Conservation (phyloP, 2,329 filamentous ascomycete species). For the Madurella fahalii region DNA sequence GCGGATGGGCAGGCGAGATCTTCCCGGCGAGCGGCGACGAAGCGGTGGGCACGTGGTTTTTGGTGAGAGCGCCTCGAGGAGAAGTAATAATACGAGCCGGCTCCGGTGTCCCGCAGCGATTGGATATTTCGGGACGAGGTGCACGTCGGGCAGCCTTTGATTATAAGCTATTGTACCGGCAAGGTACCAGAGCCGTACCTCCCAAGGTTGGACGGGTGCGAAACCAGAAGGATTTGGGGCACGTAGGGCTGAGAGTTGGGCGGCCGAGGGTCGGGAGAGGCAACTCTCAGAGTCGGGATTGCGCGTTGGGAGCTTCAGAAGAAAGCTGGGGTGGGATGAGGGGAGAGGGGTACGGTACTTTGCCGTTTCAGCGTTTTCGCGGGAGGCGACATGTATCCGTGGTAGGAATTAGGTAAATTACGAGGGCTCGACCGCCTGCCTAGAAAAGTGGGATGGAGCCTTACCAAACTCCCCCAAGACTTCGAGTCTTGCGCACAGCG, state of each 20-base stretch:
- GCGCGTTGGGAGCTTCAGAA: slow-evolving; percentile 17
- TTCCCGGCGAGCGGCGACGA: not conserved
- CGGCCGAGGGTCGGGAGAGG: slow-evolving; percentile 23
- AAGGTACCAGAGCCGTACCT: not conserved
- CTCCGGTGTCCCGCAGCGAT: slow-evolving; percentile 16
- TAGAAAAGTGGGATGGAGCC: no score
- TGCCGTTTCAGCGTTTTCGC: slow-evolving; percentile 14
- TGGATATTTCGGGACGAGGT: not conserved
- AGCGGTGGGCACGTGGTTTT: slow-evolving; percentile 2
- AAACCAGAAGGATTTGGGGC: slow-evolving; percentile 15
- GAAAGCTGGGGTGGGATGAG: slow-evolving; percentile 23
- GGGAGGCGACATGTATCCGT: not conserved
- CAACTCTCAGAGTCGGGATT: slow-evolving; percentile 19
- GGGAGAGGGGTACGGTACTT: slow-evolving; percentile 14
- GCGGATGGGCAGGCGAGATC: not conserved
- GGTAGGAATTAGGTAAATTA: slow-evolving; percentile 3
- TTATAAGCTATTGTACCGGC: not conserved
- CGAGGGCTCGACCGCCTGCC: no score
- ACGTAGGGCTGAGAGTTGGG: slow-evolving; percentile 31
- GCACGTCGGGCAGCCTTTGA: not conserved
- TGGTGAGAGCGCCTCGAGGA: slow-evolving; percentile 4
- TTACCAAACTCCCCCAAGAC: no score
- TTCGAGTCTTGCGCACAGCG: no score
- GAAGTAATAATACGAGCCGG: not conserved
- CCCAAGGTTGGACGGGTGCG: not conserved